Percentiles rank a stretch among this genome's conserved stretches.
These are phyloP conservation scores for Naegleria lovaniensis DNA, from an alignment of 208 protist species.

Conservation along the genomic window DNA sequence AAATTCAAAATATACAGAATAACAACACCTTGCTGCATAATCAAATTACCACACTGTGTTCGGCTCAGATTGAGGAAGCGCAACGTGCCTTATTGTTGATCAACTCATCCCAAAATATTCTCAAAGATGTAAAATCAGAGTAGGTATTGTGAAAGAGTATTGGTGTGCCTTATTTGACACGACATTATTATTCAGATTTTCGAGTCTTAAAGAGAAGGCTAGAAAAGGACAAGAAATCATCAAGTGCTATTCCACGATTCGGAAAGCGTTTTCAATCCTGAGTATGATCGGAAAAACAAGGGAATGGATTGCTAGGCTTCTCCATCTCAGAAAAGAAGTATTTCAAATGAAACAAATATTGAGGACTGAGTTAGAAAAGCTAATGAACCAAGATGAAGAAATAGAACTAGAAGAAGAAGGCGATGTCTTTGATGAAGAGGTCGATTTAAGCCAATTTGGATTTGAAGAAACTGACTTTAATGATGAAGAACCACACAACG, in stretches of 20 bases:
- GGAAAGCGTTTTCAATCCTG: neutral
- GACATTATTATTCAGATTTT: neutral
- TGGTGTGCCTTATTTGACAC: neutral
- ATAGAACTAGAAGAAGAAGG: neutral
- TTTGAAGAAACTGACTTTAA: neutral
- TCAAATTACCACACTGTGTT: neutral
- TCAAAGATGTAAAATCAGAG: neutral
- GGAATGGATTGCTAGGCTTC: slow-evolving; percentile 10
- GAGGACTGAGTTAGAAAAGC: neutral
- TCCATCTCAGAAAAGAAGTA: neutral
- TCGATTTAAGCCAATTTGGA: neutral
- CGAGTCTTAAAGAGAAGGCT: neutral
- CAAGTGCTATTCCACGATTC: neutral
- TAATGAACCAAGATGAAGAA: neutral
- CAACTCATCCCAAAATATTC: neutral
- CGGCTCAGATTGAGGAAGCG: neutral
- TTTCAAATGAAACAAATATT: neutral
- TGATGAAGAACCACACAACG: neutral
- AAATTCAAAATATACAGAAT: slow-evolving; percentile 3
- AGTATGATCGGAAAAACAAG: neutral
- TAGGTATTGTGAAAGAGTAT: neutral
- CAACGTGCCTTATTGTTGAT: neutral
- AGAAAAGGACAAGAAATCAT: slow-evolving; percentile 6
- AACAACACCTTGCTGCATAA: neutral
- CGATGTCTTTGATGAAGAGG: neutral